Evolutionary conservation across 768 basidiomycete species (phyloP), one percentile per base, ranked within the genome.

Genomic region (Filobasidium wieringae): DNA sequence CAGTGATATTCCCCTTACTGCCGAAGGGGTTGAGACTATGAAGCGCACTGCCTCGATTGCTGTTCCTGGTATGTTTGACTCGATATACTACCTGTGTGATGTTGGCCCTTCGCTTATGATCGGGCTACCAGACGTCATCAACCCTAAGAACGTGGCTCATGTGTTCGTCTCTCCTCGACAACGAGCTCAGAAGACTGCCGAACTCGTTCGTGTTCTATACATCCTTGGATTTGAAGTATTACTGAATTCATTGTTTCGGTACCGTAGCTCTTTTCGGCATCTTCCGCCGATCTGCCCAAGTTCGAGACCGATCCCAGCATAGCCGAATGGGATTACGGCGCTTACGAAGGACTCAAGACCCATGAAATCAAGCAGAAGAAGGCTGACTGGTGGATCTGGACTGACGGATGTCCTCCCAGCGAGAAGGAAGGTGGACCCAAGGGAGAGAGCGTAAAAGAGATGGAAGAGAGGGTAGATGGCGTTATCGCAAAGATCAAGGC

Each of bases 1-100:
- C 32, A 80, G 82, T 4, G 90, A 97, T 69, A 91, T 97, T 52
- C 86, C 90, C 24, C 79, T 97, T 54, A 95, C 92, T 3, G 69
- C 74, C 19, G 78, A 79, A 30, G 92, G 92, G 12, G 85, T 84
- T 68, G 75, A 80, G 53, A 81, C 86, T 67, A 80, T 93, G 58
- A 78, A 77, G 57, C 77, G 79, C 62, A 87, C 85, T 0, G 66
- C 76, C 3, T 71, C 78, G 19, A 77, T 93, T 41, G 84, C 90
- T 29, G 89, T 92, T 22, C 77, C 81, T 34, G 85, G 83, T 59
- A 81, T 88, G 68, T 73, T 32, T 9, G 1, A 31, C 29, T 17
- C 52, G 36, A 32, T 29, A 36, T 26, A 4, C 15, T 26, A 24
- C 9, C 34, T 5, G 5, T 31, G 27, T 26, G 4, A 51, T 27